Percentiles rank a stretch among this genome's conserved stretches.
Evolutionary conservation across 208 protist species (phyloP).

Genomic region (Acanthamoeba healyi): DNA sequence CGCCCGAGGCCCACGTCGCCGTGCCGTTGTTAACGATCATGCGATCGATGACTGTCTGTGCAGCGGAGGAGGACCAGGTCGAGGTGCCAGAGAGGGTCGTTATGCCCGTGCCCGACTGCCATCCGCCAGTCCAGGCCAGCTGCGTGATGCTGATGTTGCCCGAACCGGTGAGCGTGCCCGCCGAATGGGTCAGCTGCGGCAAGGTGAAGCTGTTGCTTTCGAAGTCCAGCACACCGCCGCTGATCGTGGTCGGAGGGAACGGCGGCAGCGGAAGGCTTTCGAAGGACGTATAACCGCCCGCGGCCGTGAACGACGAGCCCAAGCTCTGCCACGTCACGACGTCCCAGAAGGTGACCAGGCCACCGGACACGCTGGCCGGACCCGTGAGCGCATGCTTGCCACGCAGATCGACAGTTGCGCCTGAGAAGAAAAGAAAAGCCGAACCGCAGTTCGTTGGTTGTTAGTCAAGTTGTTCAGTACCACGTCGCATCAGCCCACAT

Average conservation of each 20-base stretch:
- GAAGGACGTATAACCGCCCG: constrained; percentile 5
- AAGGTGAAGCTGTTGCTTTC: constrained; percentile 54
- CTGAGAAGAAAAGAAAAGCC: too few relatives aligned
- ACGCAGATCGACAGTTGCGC: not conserved
- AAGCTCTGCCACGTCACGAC: constrained; percentile 6
- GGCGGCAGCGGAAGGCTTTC: constrained; percentile 41
- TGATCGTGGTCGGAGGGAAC: not conserved
- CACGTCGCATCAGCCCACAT: too few relatives aligned
- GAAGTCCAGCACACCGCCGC: not conserved
- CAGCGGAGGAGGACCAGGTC: not conserved
- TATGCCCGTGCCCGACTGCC: constrained; percentile 19
- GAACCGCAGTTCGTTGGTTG: too few relatives aligned
- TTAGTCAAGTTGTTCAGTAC: too few relatives aligned
- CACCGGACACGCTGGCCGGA: not conserved
- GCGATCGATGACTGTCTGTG: not conserved
- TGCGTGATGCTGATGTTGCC: constrained; percentile 44
- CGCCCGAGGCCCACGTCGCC: constrained; percentile 11
- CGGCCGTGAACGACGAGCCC: not conserved
- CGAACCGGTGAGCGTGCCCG: not conserved
- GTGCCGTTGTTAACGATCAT: constrained; percentile 39
- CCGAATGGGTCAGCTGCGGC: not conserved
- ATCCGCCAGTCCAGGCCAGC: constrained; percentile 18
- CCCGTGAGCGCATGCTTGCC: constrained; percentile 22
- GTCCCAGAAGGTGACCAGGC: constrained; percentile 34
- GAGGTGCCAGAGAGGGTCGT: not conserved